Evolutionary conservation across 495 filamentous ascomycete species (phyloP).

Genomic region (Geopyxis carbonaria): DNA sequence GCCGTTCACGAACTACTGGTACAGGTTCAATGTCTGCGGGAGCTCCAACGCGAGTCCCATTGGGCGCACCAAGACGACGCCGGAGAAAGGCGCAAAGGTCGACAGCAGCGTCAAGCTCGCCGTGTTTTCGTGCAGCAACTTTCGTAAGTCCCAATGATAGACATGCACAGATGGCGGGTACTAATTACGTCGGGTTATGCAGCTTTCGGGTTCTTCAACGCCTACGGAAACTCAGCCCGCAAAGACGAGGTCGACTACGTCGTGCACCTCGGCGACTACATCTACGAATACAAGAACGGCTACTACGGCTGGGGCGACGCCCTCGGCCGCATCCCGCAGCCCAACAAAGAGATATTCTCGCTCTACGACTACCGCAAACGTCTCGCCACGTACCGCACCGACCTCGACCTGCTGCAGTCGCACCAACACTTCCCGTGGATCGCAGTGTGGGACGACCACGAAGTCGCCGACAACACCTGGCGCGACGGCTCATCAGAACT

Average conservation of each 20-base stretch:
- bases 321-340: constrained; percentile 37
- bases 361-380: constrained; percentile 42
- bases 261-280: constrained; percentile 42
- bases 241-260: constrained; percentile 51
- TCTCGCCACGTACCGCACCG: constrained; percentile 43
- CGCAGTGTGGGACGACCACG: constrained; percentile 54
- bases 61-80: constrained; percentile 40
- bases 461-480: constrained; percentile 49
- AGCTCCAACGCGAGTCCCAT: constrained; percentile 31
- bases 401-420: constrained; percentile 40
- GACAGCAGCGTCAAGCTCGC: constrained; percentile 32
- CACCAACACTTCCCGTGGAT: constrained; percentile 50
- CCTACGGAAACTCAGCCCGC: constrained; percentile 45
- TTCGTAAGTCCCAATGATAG: constrained; percentile 33
- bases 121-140: constrained; percentile 42
- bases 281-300: constrained; percentile 46
- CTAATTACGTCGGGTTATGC: background rate
- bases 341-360: constrained; percentile 34
- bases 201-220: constrained; percentile 45
- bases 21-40: constrained; percentile 39
- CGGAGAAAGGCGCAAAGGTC: constrained; percentile 28
- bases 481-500: constrained; percentile 36
- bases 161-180: no score
- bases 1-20: constrained; percentile 44
- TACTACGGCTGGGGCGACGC: constrained; percentile 39